Evolutionary conservation across 2,329 filamentous ascomycete species (phyloP).

Genomic region (Arachnomyces sp.): DNA sequence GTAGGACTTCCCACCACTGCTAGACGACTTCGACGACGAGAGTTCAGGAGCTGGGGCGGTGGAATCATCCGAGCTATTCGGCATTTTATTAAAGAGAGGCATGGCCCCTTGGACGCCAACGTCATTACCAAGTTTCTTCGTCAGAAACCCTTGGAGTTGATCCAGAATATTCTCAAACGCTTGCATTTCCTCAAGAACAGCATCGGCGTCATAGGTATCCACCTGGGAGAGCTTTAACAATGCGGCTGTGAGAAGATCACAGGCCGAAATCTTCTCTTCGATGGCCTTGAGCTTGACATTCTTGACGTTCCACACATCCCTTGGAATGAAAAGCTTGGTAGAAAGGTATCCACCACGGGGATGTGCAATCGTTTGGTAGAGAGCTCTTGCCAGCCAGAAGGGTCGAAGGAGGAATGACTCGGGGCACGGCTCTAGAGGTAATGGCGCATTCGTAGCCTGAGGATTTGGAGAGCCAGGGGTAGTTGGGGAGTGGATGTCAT

Average conservation of each 20-base stretch:
- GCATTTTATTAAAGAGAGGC: slow-evolving; percentile 60
- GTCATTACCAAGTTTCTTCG: slow-evolving; percentile 84
- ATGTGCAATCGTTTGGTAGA: slow-evolving; percentile 87
- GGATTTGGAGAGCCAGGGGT: slow-evolving; percentile 59
- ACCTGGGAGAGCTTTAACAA: slow-evolving; percentile 74
- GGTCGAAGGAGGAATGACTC: slow-evolving; percentile 82
- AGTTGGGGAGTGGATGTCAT: slow-evolving; percentile 61
- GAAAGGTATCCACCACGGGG: slow-evolving; percentile 87
- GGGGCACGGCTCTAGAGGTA: slow-evolving; percentile 82
- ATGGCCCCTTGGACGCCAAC: slow-evolving; percentile 72
- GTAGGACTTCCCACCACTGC: slow-evolving; percentile 64
- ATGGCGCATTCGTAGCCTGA: slow-evolving; percentile 56
- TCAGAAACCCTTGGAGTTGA: slow-evolving; percentile 65
- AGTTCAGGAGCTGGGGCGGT: slow-evolving; percentile 17
- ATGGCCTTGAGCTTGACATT: slow-evolving; percentile 85
- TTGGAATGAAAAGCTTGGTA: slow-evolving; percentile 81
- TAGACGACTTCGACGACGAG: slow-evolving; percentile 39
- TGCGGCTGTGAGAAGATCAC: slow-evolving; percentile 82
- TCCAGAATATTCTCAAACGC: slow-evolving; percentile 76
- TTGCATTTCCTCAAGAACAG: slow-evolving; percentile 90
- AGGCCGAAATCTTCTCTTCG: slow-evolving; percentile 89
- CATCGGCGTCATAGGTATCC: slow-evolving; percentile 83
- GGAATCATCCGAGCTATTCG: slow-evolving; percentile 41
- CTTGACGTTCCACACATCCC: slow-evolving; percentile 88
- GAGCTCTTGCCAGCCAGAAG: slow-evolving; percentile 93